Base-by-base conservation (phyloP, 2,329 filamentous ascomycete species). In the Colletotrichum sp. region DNA sequence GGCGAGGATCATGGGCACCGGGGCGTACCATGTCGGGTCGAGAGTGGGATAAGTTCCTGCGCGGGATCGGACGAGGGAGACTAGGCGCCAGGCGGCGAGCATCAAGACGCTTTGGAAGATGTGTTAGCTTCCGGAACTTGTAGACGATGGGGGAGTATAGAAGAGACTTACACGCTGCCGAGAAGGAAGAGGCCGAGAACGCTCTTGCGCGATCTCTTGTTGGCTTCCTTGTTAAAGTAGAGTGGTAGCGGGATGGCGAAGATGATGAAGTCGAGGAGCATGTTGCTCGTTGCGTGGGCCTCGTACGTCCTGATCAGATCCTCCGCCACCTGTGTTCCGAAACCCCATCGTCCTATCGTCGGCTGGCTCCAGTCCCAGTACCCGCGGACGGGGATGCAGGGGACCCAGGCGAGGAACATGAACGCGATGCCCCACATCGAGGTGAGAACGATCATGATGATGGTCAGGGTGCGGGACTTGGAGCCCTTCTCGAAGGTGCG, bases 21-120 rank as follows among this genome's bases (percentile, higher is more conserved):
- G 79, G 2, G 77, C 79, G 75, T 83, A 83, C 81, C 81, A 84
- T 1, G 81, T 83, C 8, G 81, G 79, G 75, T 84, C 82, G 4
- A 80, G 36, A 5, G 82, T 81, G 3, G 82, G 82, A 70, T 78
- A 81, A 1, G 80, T 83, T 4, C 75, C 80, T 2, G 81, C 80
- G n/a, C 80, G 76, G 43, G 78, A 77, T 16, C 76, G 61, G 27
- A 83, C 71, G 57, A 84, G 78, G 63, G 66, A 75, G 57, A 80
- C 75, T 0, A 84, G 75, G 5, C 81, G 80, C 79, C 78, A 82
- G 61, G 82, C 78, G 57, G 81, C 81, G 24, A 76, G 66, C 67
- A 64, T 76, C 8, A 66, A 38, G 18, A 74, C 72, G 1, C 71
- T 73, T 13, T 18, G 12, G 8, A 1, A 5, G 0, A 21, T 8